Conservation (phyloP, 2,329 filamentous ascomycete genomes). For the Colletotrichum sp. region DNA sequence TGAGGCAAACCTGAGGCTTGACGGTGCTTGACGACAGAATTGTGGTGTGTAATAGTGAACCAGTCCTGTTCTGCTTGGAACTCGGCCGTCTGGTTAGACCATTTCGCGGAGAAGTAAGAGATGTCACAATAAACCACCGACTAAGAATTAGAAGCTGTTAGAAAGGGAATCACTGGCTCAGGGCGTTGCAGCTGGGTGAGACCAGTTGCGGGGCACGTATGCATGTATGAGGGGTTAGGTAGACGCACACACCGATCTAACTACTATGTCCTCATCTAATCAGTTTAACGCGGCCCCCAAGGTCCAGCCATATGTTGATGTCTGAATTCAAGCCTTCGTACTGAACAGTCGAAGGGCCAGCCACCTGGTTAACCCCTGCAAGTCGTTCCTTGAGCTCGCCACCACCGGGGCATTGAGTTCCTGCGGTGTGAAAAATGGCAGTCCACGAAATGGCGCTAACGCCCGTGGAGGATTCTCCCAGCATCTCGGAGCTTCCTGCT, state of each 20-base stretch:
- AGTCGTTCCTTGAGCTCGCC: neutral
- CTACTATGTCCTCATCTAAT: neutral
- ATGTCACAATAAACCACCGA: neutral
- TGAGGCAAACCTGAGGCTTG: neutral
- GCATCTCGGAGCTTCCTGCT: constrained; percentile 4
- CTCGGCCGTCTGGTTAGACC: neutral
- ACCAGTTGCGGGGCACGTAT: neutral
- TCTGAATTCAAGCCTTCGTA: neutral
- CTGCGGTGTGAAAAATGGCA: neutral
- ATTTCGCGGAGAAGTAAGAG: neutral
- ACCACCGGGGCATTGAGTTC: neutral
- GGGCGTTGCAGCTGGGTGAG: neutral
- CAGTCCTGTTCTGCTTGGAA: neutral
- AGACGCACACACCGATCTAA: neutral
- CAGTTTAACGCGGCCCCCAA: neutral
- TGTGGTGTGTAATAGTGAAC: neutral
- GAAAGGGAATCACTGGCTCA: neutral
- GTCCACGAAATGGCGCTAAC: neutral
- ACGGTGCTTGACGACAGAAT: neutral
- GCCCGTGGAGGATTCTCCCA: constrained; percentile 1
- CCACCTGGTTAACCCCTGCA: neutral
- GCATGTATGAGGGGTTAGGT: neutral
- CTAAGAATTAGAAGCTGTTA: neutral
- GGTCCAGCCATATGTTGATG: neutral
- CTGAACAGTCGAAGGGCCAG: neutral